Base-by-base conservation (phyloP, 768 basidiomycete species). In the Podaxis mareebaensis region DNA sequence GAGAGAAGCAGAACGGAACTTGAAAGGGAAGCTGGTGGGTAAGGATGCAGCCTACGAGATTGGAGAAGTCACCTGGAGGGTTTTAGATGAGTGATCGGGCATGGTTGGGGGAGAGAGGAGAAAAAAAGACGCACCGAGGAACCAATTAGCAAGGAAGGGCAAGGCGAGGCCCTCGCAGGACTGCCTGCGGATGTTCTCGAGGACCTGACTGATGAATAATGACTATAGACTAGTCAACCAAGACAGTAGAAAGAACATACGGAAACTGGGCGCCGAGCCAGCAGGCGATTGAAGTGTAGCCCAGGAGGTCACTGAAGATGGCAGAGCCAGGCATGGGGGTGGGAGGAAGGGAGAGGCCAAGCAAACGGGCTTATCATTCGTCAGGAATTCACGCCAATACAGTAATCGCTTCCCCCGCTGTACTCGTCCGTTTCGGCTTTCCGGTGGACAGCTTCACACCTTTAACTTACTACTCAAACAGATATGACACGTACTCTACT, bases 1-100 rank as follows among this genome's bases (percentile, higher is more conserved):
- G 20, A 22, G 15, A 56, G 30, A 56, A 20, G 20, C 24, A 60
- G 39, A 53, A 62, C 70, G 84, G 68, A 74, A 93, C 95, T 77
- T 99, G 96, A 74, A 99, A 99, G 22, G 95, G 94, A 15, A 97
- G 82, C 72, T 99, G 97, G 69, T 90, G 84, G 2, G 97, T 99
- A 60, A 99, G 79, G 64, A 98, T 77, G 72, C 94, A 95, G 10
- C 94, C 96, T 63, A 99, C 74, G 33, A 99, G 83, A 75, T 99
- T 99, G 20, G 95, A 95, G 24, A 91, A 78, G 76, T 99, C 97
- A 54, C 96, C 96, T 92, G 72, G 11, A 10, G 12, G 49, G 49
- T 10, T 51, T 24, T 28, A 24, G 10, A 11, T 51, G 20, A 51
- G 49, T 26, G 20, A 12, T 24, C 12, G 49, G 12, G 26, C 24